phyloP scores from a whole-genome alignment of 768 basidiomycete species.

The Boletus rubroflammeus region DNA sequence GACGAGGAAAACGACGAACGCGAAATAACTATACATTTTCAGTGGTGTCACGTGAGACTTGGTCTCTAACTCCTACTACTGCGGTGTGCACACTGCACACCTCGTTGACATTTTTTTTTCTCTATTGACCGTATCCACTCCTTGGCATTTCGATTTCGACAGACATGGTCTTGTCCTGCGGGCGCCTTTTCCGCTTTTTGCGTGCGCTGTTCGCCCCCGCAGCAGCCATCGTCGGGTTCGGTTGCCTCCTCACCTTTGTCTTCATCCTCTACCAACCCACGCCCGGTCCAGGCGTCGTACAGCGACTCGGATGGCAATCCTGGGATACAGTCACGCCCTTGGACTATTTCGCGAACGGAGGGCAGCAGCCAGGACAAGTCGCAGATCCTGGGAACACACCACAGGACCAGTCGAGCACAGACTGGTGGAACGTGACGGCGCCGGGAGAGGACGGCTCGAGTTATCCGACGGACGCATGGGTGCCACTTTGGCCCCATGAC shows the following conservation, averaged over 20 bases:
- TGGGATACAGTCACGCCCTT: slow-evolving; percentile 65
- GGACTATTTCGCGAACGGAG: slow-evolving; percentile 1
- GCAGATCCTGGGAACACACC: neutral
- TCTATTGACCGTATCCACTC: slow-evolving; percentile 6
- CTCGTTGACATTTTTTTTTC: neutral
- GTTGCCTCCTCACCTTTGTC: slow-evolving; percentile 67
- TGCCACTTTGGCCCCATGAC: slow-evolving; percentile 28
- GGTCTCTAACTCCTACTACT: too few species aligned
- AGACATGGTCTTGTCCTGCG: slow-evolving; percentile 40
- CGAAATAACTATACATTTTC: too few species aligned
- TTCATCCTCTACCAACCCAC: slow-evolving; percentile 82
- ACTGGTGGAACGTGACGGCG: slow-evolving; percentile 19
- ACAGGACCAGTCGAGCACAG: slow-evolving; percentile 5
- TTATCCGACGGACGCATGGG: slow-evolving; percentile 63
- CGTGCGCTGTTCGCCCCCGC: slow-evolving; percentile 57
- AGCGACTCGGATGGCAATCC: slow-evolving; percentile 84
- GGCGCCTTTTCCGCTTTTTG: slow-evolving; percentile 47
- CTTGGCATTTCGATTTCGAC: neutral
- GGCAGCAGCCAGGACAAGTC: neutral
- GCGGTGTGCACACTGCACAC: too few species aligned
- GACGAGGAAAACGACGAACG: neutral
- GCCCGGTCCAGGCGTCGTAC: slow-evolving; percentile 63
- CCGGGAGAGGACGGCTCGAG: slow-evolving; percentile 51
- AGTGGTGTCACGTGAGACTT: too few species aligned
- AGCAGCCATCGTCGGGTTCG: slow-evolving; percentile 61